Conservation (phyloP, 75 land plant species). For the Azolla pinnata region DNA sequence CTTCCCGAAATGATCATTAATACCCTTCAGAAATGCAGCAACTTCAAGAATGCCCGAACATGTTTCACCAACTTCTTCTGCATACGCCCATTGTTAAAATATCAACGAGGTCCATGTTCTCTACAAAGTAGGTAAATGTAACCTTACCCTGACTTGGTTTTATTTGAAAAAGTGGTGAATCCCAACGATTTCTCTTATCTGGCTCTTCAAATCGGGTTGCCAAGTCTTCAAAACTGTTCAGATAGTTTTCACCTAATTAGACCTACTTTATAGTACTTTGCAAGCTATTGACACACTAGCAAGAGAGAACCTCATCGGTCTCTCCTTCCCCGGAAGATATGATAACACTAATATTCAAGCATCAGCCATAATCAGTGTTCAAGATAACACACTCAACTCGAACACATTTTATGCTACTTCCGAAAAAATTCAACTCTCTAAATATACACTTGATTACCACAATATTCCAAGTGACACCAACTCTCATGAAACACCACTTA, state of each 20-base stretch:
- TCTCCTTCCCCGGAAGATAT: no score
- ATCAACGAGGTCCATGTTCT: neutral
- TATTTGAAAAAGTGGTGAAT: conserved; percentile 82
- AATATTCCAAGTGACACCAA: no score
- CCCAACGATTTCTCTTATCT: conserved; percentile 86
- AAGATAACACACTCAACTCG: no score
- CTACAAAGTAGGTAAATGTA: neutral
- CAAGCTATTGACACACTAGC: neutral
- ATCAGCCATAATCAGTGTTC: no score
- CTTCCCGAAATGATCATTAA: conserved; percentile 39
- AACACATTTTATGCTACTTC: no score
- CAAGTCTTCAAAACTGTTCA: conserved; percentile 68
- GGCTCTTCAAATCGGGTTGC: conserved; percentile 89
- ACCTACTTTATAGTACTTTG: neutral
- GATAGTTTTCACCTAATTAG: neutral
- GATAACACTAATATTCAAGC: no score
- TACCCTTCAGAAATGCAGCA: conserved; percentile 56
- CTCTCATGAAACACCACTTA: no score
- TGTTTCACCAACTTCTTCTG: conserved; percentile 46
- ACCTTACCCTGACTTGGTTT: conserved; percentile 50
- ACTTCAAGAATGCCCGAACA: conserved; percentile 52
- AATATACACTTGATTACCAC: no score
- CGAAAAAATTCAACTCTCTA: no score
- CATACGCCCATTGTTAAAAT: neutral
- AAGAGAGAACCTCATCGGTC: neutral